Base-by-base conservation (phyloP, 176 grass and related monocot genomes). In the Aegilops umbellulata region DNA sequence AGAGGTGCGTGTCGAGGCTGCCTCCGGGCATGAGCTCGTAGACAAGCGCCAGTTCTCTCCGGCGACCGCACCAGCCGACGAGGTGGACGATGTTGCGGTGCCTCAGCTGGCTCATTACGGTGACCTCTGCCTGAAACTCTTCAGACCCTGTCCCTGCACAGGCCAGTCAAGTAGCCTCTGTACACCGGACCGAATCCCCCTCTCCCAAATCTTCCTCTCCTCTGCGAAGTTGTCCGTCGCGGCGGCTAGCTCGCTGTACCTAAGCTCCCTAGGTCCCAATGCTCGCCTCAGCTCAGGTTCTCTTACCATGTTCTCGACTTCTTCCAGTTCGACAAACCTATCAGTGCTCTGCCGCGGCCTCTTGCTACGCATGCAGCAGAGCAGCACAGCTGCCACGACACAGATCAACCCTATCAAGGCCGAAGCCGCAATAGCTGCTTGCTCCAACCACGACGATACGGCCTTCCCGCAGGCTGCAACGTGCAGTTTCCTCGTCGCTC, bases 1-100 rank as follows among this genome's bases (percentile, higher is more conserved):
- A 60, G 30, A 78, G 76, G n/a, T 60, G 51, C 2, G 10, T 32
- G 51, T 60, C 13, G n/a, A 92, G 69, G 46, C 83, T 42, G 10
- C 41, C 41, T 10, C 41, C 41, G 41, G 41, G 41, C 41, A 42
- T 42, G 41, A 42, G 41, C 41, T 42, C 41, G 41, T 42, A 10
- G 10, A 12, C 41, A 42, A 12, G 80, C 13, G 69, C n/a, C 0
- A 24, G 31, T 1, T 15, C 67, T 35, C 14, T 10, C 65, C 23
- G 17, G n/a, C 31, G 32, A 15, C 36, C 47, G n/a, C 80, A 71
- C 66, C 51, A 71, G 2, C 80, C 49, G 9, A 83, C 65, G 0
- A 89, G 86, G 51, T 73, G 74, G n/a, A 89, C 87, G 3, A 89
- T 62, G 62, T 92, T 77, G 10, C 87, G 83, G 41, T 92, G 86